phyloP scores from a whole-genome alignment of 257 asterid genomes.

The Capsicum baccatum region DNA sequence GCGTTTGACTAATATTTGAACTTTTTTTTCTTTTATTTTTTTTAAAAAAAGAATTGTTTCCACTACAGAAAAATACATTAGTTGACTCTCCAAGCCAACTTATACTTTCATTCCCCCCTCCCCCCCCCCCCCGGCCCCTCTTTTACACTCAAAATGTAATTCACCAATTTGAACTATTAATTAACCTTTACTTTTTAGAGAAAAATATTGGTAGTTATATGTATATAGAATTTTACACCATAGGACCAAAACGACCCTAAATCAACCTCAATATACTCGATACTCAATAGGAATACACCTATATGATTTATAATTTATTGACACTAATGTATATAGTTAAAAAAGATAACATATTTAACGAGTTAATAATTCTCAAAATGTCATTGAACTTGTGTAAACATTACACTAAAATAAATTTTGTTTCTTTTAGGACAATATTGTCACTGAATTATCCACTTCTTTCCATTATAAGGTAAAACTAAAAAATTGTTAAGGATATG shows the following conservation, averaged over 20 bases:
- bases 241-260: background rate
- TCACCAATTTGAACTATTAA: background rate
- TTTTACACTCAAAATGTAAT: background rate
- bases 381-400: no score
- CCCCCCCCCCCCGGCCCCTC: background rate
- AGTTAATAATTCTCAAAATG: no score
- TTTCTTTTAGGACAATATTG: no score
- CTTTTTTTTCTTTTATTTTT: no score
- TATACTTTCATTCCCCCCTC: background rate
- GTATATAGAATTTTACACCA: background rate
- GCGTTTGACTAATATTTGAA: constrained; percentile 21
- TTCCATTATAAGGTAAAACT: no score
- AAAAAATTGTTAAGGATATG: no score
- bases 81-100: background rate
- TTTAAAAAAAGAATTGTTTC: no score
- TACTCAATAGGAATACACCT: background rate
- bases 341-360: background rate
- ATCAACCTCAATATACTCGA: background rate
- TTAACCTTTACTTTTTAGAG: background rate
- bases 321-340: background rate
- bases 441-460: no score
- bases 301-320: background rate
- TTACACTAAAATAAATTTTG: no score
- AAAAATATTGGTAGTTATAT: background rate
- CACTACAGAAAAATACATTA: background rate